These are phyloP conservation scores for Colletotrichum magnum DNA, from an alignment of 2,329 filamentous ascomycete species.

Conservation along the genomic window DNA sequence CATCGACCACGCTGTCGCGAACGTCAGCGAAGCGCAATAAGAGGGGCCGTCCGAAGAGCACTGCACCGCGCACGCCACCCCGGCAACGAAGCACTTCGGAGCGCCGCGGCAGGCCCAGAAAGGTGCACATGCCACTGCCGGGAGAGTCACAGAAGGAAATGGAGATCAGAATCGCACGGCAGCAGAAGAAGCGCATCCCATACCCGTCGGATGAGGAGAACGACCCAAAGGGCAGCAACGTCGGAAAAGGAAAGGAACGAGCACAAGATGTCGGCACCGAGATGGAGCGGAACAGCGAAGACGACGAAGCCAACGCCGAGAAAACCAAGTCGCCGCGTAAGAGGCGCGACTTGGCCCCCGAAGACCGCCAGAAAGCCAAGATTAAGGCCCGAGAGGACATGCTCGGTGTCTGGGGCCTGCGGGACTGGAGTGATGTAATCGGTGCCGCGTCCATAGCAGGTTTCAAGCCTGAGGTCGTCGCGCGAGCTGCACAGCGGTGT, in stretches of 20 bases:
- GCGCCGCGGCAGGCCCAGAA: slow-evolving; percentile 57
- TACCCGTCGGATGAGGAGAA: slow-evolving; percentile 41
- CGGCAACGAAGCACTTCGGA: slow-evolving; percentile 16
- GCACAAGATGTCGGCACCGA: neutral
- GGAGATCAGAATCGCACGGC: slow-evolving; percentile 61
- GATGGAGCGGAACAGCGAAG: slow-evolving; percentile 19
- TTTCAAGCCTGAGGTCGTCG: slow-evolving; percentile 75
- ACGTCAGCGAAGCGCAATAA: slow-evolving; percentile 12
- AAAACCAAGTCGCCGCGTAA: slow-evolving; percentile 39
- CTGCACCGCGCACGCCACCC: slow-evolving; percentile 29
- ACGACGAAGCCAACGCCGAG: neutral
- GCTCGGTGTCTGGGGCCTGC: slow-evolving; percentile 58
- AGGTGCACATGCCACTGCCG: slow-evolving; percentile 53
- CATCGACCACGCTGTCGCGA: slow-evolving; percentile 29
- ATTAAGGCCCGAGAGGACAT: slow-evolving; percentile 45
- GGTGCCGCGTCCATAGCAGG: slow-evolving; percentile 83
- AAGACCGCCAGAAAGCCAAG: slow-evolving; percentile 39
- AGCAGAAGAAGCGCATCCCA: slow-evolving; percentile 44
- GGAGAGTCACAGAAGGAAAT: slow-evolving; percentile 64
- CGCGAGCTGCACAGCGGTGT: slow-evolving; percentile 81
- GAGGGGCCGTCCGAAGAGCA: slow-evolving; percentile 21
- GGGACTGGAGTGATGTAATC: slow-evolving; percentile 90
- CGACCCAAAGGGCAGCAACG: neutral
- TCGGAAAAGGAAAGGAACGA: slow-evolving; percentile 34
- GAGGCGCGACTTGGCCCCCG: slow-evolving; percentile 33